Base-by-base conservation (phyloP, 2,329 filamentous ascomycete genomes). In the Reticulascus tulasneorum region DNA sequence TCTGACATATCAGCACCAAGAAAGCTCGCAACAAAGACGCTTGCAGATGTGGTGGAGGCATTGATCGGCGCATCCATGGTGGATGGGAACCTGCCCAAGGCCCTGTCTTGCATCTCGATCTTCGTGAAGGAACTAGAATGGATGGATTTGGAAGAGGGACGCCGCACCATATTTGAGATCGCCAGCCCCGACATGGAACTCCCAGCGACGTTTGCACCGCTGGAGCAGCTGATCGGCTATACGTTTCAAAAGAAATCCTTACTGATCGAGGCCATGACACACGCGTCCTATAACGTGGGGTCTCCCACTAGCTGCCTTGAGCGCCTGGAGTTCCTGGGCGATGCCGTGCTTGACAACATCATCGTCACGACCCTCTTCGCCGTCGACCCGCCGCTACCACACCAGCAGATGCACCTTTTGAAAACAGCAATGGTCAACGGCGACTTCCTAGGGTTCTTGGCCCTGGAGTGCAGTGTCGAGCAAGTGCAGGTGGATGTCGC, bases 1-100 rank as follows among this genome's bases (percentile, higher is more conserved):
- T 20, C 39, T 31, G 35, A 39, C 36, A 42, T 29, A n/a, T 29
- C 17, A 2, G 23, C 33, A 6, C 16, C 23, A 11, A 22, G 31
- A 59, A 29, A 55, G 11, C 53, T 89, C 21, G 84, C 86, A 0
- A 84, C 79, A 2, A 97, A 97, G 55, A 77, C 77, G 1, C 72
- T 96, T 7, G 91, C 91, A 4, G 91, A 97, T 50, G 82, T 96
- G 0, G 74, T 95, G 1, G 91, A 97, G 45, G 77, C 90, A 0
- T 66, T 96, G 0, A 82, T 96, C 15, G 91, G 88, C 1, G 85
- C 81, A 1, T 75, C 84, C 0, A 89, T 76, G 48, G 42, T 84
- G 2, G 75, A 86, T 34, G 84, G 86, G 2, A 84, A 84, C 0
- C 63, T 85, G 11, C 30, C 63, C 0, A 82, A 77, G 46, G 84